Percentiles rank a stretch among this genome's conserved stretches.
Conservation (phyloP, 495 filamentous ascomycete species). For the Tuber calosporum region DNA sequence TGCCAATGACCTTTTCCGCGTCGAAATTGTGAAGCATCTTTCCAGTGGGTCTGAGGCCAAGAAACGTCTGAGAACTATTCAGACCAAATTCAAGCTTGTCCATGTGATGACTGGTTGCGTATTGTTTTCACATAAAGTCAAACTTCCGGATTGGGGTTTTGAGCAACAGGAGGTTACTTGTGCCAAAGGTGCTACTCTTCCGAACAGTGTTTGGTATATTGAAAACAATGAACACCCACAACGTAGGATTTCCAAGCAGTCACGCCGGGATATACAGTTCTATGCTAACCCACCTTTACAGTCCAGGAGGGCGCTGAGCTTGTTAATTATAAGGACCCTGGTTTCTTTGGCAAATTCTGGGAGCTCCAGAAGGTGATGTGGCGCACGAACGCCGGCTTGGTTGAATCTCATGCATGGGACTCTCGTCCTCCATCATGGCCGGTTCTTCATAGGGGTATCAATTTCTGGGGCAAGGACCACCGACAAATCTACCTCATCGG, state of each 20-base stretch:
- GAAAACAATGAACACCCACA: conserved; percentile 79
- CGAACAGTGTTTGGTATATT: conserved; percentile 95
- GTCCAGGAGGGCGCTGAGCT: conserved; percentile 69
- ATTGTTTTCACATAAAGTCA: conserved; percentile 96
- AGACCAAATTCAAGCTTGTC: conserved; percentile 90
- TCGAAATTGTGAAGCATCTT: conserved; percentile 88
- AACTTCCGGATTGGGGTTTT: conserved; percentile 92
- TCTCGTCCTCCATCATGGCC: conserved; percentile 93
- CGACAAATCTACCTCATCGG: conserved; percentile 95
- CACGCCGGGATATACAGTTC: not conserved
- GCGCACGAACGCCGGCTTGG: conserved; percentile 92
- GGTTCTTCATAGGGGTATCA: conserved; percentile 86
- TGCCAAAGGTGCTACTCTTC: conserved; percentile 81
- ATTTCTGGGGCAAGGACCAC: conserved; percentile 95
- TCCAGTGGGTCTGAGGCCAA: conserved; percentile 75
- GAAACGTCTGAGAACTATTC: conserved; percentile 80
- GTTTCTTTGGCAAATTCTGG: conserved; percentile 98
- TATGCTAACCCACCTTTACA: not conserved
- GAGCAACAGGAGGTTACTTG: conserved; percentile 99
- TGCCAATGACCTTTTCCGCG: conserved; percentile 88
- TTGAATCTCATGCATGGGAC: conserved; percentile 96
- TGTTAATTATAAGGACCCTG: conserved; percentile 90
- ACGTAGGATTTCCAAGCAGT: conserved; percentile 21
- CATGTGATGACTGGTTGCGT: conserved; percentile 96
- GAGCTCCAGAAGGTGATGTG: conserved; percentile 99